These are phyloP conservation scores for Lithohypha guttulata DNA, from an alignment of 2,329 filamentous ascomycete species.

Conservation along the genomic window DNA sequence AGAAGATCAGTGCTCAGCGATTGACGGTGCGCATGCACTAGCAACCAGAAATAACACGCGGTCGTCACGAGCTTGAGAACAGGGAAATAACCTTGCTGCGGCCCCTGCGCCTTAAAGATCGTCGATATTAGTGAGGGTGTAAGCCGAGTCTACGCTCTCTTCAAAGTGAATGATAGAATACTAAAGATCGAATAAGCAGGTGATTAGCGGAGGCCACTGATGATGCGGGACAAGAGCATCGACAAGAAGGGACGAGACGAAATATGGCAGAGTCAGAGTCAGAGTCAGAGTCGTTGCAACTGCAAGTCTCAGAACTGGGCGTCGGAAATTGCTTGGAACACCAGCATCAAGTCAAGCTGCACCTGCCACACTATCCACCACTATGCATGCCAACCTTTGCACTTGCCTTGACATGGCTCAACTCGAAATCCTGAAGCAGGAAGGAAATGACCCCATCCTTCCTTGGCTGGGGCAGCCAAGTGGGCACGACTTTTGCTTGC, in stretches of 20 bases:
- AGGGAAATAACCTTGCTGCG: no score
- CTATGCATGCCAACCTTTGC: constrained; percentile 1
- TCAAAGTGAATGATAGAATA: background rate
- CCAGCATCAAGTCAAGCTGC: background rate
- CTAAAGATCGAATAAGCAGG: background rate
- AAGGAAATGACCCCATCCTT: background rate
- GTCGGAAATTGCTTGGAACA: constrained; percentile 8
- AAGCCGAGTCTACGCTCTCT: no score
- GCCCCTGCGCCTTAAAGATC: no score
- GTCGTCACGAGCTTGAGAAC: no score
- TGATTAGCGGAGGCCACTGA: background rate
- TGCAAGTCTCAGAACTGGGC: background rate
- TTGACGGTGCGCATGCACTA: background rate
- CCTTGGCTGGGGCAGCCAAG: no score
- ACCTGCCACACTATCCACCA: no score
- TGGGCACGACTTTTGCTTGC: background rate
- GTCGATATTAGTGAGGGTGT: background rate
- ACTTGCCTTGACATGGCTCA: background rate
- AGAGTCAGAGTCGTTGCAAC: no score
- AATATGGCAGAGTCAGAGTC: background rate
- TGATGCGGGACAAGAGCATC: background rate
- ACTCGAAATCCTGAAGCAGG: background rate
- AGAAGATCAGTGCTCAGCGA: background rate
- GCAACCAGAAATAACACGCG: background rate
- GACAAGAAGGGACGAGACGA: background rate